These are phyloP conservation scores for Neurospora sp. DNA, from an alignment of 495 filamentous ascomycete species.

Conservation along the genomic window DNA sequence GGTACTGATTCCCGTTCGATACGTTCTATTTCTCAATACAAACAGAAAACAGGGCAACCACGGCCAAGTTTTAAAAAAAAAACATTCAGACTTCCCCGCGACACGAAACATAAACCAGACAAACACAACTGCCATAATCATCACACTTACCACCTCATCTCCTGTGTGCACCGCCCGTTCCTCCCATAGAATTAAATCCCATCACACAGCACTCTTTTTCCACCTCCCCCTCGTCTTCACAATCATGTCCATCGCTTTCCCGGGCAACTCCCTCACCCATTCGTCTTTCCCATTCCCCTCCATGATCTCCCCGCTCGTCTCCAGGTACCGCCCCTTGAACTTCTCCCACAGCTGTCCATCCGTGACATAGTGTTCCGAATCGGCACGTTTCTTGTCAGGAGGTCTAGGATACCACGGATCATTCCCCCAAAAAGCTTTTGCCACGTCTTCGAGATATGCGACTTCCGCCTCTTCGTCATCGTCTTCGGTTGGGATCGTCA, in stretches of 20 bases:
- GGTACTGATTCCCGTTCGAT: too few species aligned
- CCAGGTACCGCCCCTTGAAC: neutral
- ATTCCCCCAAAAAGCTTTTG: slow-evolving; percentile 26
- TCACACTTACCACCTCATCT: neutral
- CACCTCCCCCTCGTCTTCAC: neutral
- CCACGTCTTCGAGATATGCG: slow-evolving; percentile 17
- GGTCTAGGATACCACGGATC: slow-evolving; percentile 35
- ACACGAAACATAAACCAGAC: too few species aligned
- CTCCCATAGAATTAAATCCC: neutral
- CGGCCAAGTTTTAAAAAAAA: too few species aligned
- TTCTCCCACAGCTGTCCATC: neutral
- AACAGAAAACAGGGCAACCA: too few species aligned
- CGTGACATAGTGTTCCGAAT: neutral
- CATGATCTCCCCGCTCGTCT: neutral
- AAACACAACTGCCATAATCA: too few species aligned
- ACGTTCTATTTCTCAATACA: too few species aligned
- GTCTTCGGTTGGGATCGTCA: slow-evolving; percentile 23
- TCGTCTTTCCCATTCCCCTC: neutral
- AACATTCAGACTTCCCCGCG: too few species aligned
- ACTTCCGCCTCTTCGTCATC: neutral
- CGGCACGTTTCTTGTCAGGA: neutral
- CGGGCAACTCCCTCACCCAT: neutral
- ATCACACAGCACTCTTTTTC: neutral
- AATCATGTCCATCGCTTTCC: neutral
- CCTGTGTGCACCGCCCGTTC: too few species aligned